Evolutionary conservation across 306 rosid species (phyloP).

Genomic region (Citrullus amarus): DNA sequence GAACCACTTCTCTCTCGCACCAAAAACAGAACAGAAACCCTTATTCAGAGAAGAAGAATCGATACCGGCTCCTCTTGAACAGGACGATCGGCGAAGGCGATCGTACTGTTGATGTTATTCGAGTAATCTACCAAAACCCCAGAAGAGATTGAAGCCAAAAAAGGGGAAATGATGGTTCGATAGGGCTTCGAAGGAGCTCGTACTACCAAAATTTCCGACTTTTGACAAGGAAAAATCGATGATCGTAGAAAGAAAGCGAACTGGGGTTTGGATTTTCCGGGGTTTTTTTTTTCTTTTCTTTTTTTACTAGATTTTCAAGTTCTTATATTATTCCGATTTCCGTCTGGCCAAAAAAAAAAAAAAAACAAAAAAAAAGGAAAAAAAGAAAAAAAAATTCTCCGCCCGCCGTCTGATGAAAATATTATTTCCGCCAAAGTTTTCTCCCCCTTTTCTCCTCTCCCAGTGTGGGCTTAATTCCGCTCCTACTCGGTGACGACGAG

Average conservation of each 20-base stretch:
- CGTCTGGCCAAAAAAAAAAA: background rate
- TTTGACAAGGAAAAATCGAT: background rate
- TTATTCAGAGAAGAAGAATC: conserved; percentile 10
- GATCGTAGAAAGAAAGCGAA: background rate
- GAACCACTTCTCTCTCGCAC: conserved; percentile 12
- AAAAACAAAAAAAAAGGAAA: too few relatives aligned
- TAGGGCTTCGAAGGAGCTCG: background rate
- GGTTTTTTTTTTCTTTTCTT: background rate
- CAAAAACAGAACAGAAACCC: conserved; percentile 18
- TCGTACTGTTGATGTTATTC: background rate
- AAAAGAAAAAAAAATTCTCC: background rate
- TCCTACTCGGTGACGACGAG: background rate
- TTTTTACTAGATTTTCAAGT: background rate
- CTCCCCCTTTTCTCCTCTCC: background rate
- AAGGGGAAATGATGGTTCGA: background rate
- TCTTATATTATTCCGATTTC: background rate
- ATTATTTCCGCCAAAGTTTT: background rate
- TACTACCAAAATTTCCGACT: background rate
- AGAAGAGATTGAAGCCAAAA: background rate
- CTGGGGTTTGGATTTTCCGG: background rate
- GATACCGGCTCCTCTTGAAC: background rate
- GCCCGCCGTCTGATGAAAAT: background rate
- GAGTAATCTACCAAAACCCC: background rate
- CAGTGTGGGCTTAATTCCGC: background rate
- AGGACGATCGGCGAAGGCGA: background rate